These are phyloP conservation scores for Cystobasidiaceae sp. DNA, from an alignment of 1,284 basidiomycete species.

Conservation along the genomic window DNA sequence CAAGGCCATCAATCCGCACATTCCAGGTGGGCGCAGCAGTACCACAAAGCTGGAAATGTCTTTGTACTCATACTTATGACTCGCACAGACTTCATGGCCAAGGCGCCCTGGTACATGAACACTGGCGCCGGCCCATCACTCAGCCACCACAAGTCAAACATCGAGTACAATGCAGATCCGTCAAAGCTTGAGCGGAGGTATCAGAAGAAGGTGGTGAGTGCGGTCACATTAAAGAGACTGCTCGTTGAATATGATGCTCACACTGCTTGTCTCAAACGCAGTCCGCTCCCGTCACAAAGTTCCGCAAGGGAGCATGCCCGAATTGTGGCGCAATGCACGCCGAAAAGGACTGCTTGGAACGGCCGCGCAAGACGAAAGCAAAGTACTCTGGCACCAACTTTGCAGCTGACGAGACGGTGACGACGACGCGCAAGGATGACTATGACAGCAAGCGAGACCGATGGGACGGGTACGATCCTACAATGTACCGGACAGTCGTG, in stretches of 20 bases:
- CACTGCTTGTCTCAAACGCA: too few relatives aligned
- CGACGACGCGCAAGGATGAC: conserved; percentile 53
- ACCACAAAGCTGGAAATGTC: too few relatives aligned
- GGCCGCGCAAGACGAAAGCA: conserved; percentile 92
- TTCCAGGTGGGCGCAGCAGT: conserved; percentile 66
- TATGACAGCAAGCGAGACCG: conserved; percentile 95
- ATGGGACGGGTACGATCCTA: conserved; percentile 96
- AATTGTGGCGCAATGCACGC: conserved; percentile 98
- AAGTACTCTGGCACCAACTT: conserved; percentile 89
- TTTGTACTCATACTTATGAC: neutral
- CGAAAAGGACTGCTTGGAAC: conserved; percentile 84
- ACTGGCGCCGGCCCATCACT: conserved; percentile 77
- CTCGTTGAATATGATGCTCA: too few relatives aligned
- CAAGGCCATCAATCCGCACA: conserved; percentile 94
- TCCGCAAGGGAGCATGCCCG: conserved; percentile 94
- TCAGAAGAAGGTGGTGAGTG: conserved; percentile 72
- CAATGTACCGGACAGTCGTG: conserved; percentile 74
- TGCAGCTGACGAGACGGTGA: conserved; percentile 78
- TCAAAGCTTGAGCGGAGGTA: conserved; percentile 86
- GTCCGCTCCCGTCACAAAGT: conserved; percentile 67
- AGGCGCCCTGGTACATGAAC: conserved; percentile 98
- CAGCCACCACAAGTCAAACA: conserved; percentile 72
- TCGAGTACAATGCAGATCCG: conserved; percentile 57
- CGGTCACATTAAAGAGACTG: too few relatives aligned
- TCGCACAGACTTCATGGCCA: conserved; percentile 55